These are phyloP conservation scores for Zygoascus flipseniorum DNA, from an alignment of 805 yeast species.

Conservation along the genomic window DNA sequence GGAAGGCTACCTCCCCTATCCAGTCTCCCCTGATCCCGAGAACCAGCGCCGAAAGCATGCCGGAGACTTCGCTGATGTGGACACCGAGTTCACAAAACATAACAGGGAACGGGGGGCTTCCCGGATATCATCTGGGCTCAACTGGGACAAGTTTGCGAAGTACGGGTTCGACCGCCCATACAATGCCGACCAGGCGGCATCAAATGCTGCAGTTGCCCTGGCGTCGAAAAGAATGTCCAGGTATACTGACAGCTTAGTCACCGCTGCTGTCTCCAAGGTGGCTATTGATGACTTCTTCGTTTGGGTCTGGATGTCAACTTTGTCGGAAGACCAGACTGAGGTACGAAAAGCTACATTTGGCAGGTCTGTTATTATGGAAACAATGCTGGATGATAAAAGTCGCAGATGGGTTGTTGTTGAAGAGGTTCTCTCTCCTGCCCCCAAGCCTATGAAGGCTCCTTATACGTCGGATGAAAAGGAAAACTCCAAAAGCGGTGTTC, in stretches of 20 bases:
- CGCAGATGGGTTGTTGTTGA: conserved; percentile 26
- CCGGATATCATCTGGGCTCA: conserved; percentile 1
- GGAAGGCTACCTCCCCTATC: conserved; percentile 25
- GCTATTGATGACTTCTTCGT: conserved; percentile 80
- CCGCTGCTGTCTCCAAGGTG: conserved; percentile 48
- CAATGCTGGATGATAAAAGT: conserved; percentile 50
- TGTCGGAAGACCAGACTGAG: conserved; percentile 65
- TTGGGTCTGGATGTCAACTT: conserved; percentile 82
- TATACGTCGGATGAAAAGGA: background rate
- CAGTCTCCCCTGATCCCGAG: conserved; percentile 23
- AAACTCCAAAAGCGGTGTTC: background rate
- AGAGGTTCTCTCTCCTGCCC: conserved; percentile 20
- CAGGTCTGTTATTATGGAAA: conserved; percentile 72
- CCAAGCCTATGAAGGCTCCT: conserved; percentile 10
- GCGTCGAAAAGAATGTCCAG: background rate
- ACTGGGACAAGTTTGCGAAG: conserved; percentile 10
- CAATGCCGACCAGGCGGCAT: background rate
- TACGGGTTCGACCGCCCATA: conserved; percentile 6
- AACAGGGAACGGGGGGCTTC: background rate
- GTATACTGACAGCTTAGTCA: conserved; percentile 20
- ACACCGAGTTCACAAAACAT: background rate
- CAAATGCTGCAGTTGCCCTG: background rate
- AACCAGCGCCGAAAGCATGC: background rate
- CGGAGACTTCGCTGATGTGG: background rate
- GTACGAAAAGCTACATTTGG: conserved; percentile 65